Percentiles rank a stretch among this genome's conserved stretches.
Conservation (phyloP, 805 yeast genomes). For the Saccharomycopsis sp. region DNA sequence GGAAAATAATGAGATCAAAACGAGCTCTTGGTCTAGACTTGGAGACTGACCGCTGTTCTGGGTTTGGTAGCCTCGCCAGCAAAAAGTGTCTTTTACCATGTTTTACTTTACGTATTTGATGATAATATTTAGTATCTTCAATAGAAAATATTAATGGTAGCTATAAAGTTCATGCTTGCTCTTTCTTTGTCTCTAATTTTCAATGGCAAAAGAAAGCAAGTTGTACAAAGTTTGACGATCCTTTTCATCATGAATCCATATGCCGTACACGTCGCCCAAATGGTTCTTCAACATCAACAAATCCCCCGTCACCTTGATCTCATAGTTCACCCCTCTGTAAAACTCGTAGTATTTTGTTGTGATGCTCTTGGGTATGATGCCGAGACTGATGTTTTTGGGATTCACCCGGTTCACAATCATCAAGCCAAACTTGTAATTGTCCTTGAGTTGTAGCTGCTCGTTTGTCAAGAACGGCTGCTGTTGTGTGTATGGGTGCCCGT, state of each 20-base stretch:
- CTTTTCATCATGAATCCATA: conserved; percentile 66
- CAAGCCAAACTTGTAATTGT: conserved; percentile 54
- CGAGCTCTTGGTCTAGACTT: too few relatives aligned
- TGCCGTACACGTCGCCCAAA: conserved; percentile 62
- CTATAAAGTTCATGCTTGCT: too few relatives aligned
- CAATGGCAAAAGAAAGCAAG: conserved; percentile 27
- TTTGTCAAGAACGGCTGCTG: conserved; percentile 2
- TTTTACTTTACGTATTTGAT: too few relatives aligned
- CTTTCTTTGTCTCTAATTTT: conserved; percentile 4
- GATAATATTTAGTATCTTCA: too few relatives aligned
- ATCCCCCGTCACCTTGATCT: conserved; percentile 60
- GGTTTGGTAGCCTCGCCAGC: too few relatives aligned
- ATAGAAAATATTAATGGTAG: too few relatives aligned
- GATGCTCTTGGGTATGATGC: conserved; percentile 49
- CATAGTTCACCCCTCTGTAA: conserved; percentile 25
- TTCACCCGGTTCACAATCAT: conserved; percentile 58
- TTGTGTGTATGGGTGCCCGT: conserved; percentile 11
- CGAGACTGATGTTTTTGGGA: conserved; percentile 66
- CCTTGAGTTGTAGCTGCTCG: conserved; percentile 20
- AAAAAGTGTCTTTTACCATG: too few relatives aligned
- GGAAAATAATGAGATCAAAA: too few relatives aligned
- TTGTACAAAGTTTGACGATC: conserved; percentile 56
- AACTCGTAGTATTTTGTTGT: conserved; percentile 35
- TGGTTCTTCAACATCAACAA: conserved; percentile 61
- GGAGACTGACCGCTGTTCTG: too few relatives aligned